These are phyloP conservation scores for Oryza coarctata DNA, from an alignment of 176 grass and related monocot species.

Conservation along the genomic window DNA sequence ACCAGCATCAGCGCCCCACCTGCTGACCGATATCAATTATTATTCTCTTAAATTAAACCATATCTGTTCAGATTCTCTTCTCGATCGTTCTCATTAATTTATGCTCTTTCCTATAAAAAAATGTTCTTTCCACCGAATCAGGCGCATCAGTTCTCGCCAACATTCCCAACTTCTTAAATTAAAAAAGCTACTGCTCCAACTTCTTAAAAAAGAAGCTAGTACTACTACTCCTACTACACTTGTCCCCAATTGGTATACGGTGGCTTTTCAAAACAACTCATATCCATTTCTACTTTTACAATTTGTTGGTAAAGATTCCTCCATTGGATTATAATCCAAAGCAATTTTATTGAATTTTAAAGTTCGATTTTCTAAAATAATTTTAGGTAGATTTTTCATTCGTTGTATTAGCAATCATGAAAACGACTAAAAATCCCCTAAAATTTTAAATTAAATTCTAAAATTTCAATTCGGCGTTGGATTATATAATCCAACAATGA, in stretches of 20 bases:
- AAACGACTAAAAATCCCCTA: neutral
- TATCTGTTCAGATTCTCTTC: neutral
- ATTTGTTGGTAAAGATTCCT: no score
- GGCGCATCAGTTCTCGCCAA: neutral
- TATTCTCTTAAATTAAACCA: neutral
- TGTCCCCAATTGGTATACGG: no score
- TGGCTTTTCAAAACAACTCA: no score
- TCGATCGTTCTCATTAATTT: neutral
- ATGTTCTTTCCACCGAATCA: neutral
- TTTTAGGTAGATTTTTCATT: neutral
- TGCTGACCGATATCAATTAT: neutral
- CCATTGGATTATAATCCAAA: neutral
- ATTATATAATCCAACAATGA: no score
- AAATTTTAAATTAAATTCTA: no score
- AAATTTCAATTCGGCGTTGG: no score
- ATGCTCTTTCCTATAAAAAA: no score
- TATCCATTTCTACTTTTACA: neutral
- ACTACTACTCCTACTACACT: no score
- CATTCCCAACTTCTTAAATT: neutral
- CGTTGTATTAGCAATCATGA: neutral
- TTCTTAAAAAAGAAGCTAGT: no score
- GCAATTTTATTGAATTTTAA: neutral
- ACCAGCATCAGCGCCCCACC: neutral
- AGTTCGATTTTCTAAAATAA: neutral
- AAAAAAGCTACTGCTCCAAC: no score